Evolutionary conservation across 352 stramenopile genomes (phyloP), one percentile per base, ranked within the genome.

Genomic region (Albugo laibachii): DNA sequence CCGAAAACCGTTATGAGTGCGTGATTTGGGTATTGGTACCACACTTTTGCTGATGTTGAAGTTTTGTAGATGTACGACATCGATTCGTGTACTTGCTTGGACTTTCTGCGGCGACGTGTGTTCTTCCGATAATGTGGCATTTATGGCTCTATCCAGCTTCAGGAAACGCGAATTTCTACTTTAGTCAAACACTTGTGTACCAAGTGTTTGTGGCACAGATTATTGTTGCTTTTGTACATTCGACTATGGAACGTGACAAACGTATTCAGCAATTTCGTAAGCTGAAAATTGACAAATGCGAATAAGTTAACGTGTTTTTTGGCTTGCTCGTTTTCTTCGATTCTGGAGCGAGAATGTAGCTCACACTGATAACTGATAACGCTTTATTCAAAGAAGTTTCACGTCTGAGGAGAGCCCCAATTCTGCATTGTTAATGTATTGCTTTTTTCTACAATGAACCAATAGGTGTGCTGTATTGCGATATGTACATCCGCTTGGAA

Each of bases 111-210:
- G 74, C 74, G 13, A 78, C 69, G 8, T 82, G 64, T 49, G 76
- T 91, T 61, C 52, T 91, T 37, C 74, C 74, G 16, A 66, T 87
- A 16, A 91, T 91, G 77, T 85, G 69, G 65, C 87, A 84, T 47
- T 56, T 91, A n/a, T 91, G 77, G 77, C 50, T 91, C 36, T 91
- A 80, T 43, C 74, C 77, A 6, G 77, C 69, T 12, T 87, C 74
- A 11, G 77, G 77, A 16, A 91, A 91, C 53, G 72, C 77, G n/a
- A 91, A 91, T 49, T 91, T 91, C 54, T 91, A 84, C 48, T 91
- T 87, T 61, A 87, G 85, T 58, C 74, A 87, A 57, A 91, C 77
- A 34, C 58, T 91, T 40, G 72, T 91, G 43, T 91, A 83, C 49
- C 77, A 87, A 54, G 73, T 84, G 48, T 91, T 91, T 51, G 73